A percentile compares a stretch with the other conserved stretches of the same genome.
phyloP scores from a whole-genome alignment of 148 eudicot genomes.

The Tetragonia tetragonoides region DNA sequence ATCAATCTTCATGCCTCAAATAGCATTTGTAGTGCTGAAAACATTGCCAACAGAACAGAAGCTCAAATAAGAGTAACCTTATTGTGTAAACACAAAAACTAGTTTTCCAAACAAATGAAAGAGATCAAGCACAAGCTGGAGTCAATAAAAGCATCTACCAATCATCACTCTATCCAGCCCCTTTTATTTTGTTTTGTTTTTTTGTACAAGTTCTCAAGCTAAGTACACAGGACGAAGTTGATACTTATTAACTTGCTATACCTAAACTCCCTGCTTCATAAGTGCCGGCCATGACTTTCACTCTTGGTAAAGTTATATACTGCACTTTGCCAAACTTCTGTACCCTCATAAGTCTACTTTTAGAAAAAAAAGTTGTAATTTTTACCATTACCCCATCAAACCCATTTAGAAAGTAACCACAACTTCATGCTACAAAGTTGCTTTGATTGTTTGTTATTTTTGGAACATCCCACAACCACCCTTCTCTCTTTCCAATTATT shows the following conservation, averaged over 20 bases:
- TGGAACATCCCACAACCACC: conserved; percentile 16
- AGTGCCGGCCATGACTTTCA: conserved; percentile 26
- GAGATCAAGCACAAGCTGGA: neutral
- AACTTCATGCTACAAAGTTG: conserved; percentile 19
- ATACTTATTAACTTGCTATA: conserved; percentile 17
- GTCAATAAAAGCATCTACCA: conserved; percentile 23
- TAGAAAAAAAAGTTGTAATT: conserved; percentile 23
- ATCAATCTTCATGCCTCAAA: conserved; percentile 16
- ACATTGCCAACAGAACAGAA: neutral
- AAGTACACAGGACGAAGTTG: conserved; percentile 25
- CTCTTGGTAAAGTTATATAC: conserved; percentile 15
- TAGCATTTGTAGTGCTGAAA: neutral
- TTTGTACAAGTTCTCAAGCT: conserved; percentile 3
- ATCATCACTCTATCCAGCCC: conserved; percentile 12
- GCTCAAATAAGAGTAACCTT: conserved; percentile 6
- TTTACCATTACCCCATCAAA: conserved; percentile 25
- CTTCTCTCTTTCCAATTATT: conserved; percentile 40
- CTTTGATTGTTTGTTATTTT: conserved; percentile 22
- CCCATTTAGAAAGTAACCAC: conserved; percentile 28
- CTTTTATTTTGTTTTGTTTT: neutral
- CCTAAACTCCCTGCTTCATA: conserved; percentile 25
- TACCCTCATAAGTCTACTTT: conserved; percentile 20
- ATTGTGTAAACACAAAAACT: neutral
- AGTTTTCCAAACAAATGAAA: neutral
- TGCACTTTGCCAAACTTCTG: conserved; percentile 20